Evolutionary conservation across 768 basidiomycete genomes (phyloP).

Genomic region (Mrakia blollopis): DNA sequence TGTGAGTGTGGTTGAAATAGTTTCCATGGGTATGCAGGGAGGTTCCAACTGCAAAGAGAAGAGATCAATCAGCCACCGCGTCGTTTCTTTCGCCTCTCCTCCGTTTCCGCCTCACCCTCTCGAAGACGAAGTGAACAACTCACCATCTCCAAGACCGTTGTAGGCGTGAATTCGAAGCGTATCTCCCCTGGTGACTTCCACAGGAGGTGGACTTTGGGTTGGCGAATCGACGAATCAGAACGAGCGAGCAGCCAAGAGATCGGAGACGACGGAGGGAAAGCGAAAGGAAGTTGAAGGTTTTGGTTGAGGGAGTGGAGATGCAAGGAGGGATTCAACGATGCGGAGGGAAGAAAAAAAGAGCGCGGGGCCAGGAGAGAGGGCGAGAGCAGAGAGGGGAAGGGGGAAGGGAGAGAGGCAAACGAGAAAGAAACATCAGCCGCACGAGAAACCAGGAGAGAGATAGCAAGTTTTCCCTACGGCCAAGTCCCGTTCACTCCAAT

Average conservation of each 20-base stretch:
- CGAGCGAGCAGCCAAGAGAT: not conserved
- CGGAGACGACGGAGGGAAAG: not conserved
- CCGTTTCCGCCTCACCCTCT: too few relatives aligned
- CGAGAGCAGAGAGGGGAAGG: not conserved
- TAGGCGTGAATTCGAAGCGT: constrained; percentile 67
- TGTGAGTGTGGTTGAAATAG: constrained; percentile 63
- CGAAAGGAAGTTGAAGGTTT: too few relatives aligned
- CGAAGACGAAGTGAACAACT: too few relatives aligned
- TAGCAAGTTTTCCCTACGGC: constrained; percentile 60
- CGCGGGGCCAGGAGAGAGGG: not conserved
- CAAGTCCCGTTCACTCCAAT: constrained; percentile 88
- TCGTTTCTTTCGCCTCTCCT: too few relatives aligned
- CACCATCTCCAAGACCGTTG: constrained; percentile 57
- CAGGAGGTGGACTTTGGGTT: constrained; percentile 58
- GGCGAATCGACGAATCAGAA: not conserved
- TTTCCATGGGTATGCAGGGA: constrained; percentile 90
- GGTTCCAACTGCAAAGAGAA: constrained; percentile 47
- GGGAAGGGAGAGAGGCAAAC: not conserved
- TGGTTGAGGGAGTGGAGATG: too few relatives aligned
- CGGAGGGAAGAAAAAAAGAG: not conserved
- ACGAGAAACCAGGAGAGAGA: not conserved
- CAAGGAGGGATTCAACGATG: not conserved
- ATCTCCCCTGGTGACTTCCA: constrained; percentile 67
- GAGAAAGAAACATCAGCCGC: too few relatives aligned
- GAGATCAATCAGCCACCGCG: too few relatives aligned